Evolutionary conservation across 2,329 filamentous ascomycete genomes (phyloP).

Genomic region (Elsinoe ampelina): DNA sequence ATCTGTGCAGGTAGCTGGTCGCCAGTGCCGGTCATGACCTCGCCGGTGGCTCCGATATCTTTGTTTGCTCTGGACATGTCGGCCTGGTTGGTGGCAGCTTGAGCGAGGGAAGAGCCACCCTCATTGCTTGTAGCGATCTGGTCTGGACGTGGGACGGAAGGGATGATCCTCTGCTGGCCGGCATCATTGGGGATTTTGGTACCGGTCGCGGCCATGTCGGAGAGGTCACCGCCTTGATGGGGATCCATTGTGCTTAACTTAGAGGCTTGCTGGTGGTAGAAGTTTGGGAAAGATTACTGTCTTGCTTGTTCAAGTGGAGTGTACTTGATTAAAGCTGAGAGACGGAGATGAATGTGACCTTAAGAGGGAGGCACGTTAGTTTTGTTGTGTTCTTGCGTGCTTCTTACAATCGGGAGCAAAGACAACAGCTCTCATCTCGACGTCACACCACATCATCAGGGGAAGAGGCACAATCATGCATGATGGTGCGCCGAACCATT

Average conservation of each 20-base stretch:
- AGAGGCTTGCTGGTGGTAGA: not conserved
- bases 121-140: conserved; percentile 32
- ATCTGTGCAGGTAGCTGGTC: conserved; percentile 28
- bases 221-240: conserved; percentile 23
- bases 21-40: conserved; percentile 29
- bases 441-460: conserved; percentile 5
- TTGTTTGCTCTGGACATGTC: conserved; percentile 34
- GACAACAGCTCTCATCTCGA: conserved; percentile 11
- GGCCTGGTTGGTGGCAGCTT: conserved; percentile 37
- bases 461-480: not conserved
- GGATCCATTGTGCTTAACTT: conserved; percentile 5
- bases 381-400: not conserved
- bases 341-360: not conserved
- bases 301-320: not conserved
- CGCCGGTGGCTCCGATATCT: conserved; percentile 28
- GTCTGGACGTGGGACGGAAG: conserved; percentile 41
- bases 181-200: conserved; percentile 38
- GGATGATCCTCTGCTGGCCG: conserved; percentile 37
- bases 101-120: conserved; percentile 29
- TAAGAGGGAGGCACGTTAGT: not conserved
- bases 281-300: not conserved
- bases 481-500: not conserved
- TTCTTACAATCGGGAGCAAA: not conserved
- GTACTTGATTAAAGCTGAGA: not conserved
- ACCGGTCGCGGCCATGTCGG: conserved; percentile 29